These are phyloP conservation scores for Acidiella bohemica DNA, from an alignment of 495 filamentous ascomycete genomes.

Conservation along the genomic window DNA sequence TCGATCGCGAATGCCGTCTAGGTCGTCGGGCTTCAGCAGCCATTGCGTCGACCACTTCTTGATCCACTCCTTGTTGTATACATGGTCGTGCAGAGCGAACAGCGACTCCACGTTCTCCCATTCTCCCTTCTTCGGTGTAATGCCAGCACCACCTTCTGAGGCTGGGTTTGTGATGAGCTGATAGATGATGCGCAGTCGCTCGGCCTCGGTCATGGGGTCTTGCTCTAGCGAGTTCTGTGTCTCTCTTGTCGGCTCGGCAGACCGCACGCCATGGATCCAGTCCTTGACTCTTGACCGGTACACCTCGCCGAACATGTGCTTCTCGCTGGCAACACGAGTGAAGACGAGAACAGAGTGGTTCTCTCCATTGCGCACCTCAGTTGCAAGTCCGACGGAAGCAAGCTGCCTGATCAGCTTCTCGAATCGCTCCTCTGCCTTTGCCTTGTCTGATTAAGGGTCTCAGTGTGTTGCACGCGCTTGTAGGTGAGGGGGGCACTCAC, in stretches of 20 bases:
- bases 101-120: conserved; percentile 78
- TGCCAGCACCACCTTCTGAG: conserved; percentile 77
- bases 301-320: conserved; percentile 41
- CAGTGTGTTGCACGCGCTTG: too few species aligned
- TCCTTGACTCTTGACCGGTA: conserved; percentile 66
- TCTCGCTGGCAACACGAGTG: conserved; percentile 55
- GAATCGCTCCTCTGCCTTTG: conserved; percentile 56
- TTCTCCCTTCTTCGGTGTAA: conserved; percentile 64
- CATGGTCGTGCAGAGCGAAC: conserved; percentile 78
- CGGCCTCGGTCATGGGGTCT: conserved; percentile 71
- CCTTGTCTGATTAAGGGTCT: conserved; percentile 53
- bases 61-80: conserved; percentile 83
- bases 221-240: conserved; percentile 45
- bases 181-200: conserved; percentile 73
- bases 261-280: conserved; percentile 85
- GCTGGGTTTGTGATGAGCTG: conserved; percentile 71
- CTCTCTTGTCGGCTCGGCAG: conserved; percentile 63
- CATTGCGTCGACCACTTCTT: conserved; percentile 76
- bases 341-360: conserved; percentile 71
- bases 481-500: conserved; percentile 33
- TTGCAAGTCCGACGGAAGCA: conserved; percentile 59
- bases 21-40: conserved; percentile 59
- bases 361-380: conserved; percentile 72
- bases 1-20: conserved; percentile 71
- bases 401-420: conserved; percentile 60